Evolutionary conservation across 768 basidiomycete species (phyloP), one percentile per base, ranked within the genome.

Genomic region (Rhodotorula sphaerocarpa): DNA sequence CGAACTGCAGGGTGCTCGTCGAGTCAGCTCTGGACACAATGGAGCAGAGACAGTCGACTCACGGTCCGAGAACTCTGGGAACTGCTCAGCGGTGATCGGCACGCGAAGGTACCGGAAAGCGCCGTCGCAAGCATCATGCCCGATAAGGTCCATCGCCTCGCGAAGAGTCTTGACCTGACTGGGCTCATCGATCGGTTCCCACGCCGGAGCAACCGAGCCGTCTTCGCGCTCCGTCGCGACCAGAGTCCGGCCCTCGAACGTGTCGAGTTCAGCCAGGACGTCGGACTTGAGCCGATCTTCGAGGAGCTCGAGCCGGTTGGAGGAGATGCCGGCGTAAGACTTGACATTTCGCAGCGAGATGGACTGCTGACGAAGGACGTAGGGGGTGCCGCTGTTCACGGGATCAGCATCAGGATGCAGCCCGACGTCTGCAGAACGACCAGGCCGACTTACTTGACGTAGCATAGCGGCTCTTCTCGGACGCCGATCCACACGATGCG

Each of bases 281-380:
- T 99, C 95, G 55, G 86, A 84, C 67, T 84, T 84, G 11, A 99
- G 80, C 31, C 93, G 81, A 59, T 92, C 88, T 74, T 99, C 95
- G 33, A 97, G 79, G 5, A 86, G 81, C 74, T 97, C 95, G 50
- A 97, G 76, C 18, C 95, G 82, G 31, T 85, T 83, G 6, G 88
- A 83, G 0, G 92, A 93, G 55, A 99, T 97, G 5, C 95, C 95
- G 48, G 90, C 88, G 55, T 30, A 86, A 84, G 87, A 67, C 80
- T 92, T 95, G 85, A 97, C 90, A 72, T 99, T 97, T 47, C 95
- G 80, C 34, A 99, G 76, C 18, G 88, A 87, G 70, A 87, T 88
- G 5, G 83, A 81, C 72, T 93, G 89, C 61, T 90, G 44, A 63
- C 93, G 80, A 14, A 81, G 70, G 68, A 92, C 96, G 75, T 90